A percentile compares a stretch with the other conserved stretches of the same genome.
These are phyloP conservation scores for Rhizophora mangle DNA, from an alignment of 345 rosid species.

Conservation along the genomic window DNA sequence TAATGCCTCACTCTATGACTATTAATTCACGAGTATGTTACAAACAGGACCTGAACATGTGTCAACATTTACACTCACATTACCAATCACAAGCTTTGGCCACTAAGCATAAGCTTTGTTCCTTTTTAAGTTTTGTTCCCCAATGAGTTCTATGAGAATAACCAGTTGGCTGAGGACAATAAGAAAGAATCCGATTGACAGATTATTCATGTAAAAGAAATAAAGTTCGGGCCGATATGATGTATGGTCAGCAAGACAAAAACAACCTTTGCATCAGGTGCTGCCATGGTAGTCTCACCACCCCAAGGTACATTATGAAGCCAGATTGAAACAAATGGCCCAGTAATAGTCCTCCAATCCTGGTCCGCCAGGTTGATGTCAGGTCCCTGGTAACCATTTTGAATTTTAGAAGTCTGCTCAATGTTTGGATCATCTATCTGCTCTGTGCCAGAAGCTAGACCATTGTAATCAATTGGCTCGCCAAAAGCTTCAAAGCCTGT, in stretches of 20 bases:
- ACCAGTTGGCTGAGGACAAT: too few species aligned
- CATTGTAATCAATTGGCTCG: constrained; percentile 44
- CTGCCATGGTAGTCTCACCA: constrained; percentile 70
- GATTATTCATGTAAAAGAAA: too few species aligned
- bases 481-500: constrained; percentile 84
- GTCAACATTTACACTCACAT: too few species aligned
- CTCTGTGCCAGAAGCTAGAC: constrained; percentile 16
- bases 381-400: constrained; percentile 63
- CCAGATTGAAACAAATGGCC: constrained; percentile 95
- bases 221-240: too few species aligned
- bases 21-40: too few species aligned
- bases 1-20: too few species aligned
- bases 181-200: too few species aligned
- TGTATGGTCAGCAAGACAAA: constrained; percentile 4
- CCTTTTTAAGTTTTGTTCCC: too few species aligned
- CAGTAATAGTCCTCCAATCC: constrained; percentile 75
- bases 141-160: too few species aligned
- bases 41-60: too few species aligned
- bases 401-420: constrained; percentile 29
- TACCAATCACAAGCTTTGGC: too few species aligned
- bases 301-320: constrained; percentile 99
- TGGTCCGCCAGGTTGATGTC: constrained; percentile 40
- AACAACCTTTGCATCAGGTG: constrained; percentile 89
- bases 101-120: too few species aligned
- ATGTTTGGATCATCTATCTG: constrained; percentile 4